A percentile compares a stretch with the other conserved stretches of the same genome.
Conservation (phyloP, 352 stramenopile species). For the Aphanomyces astaci region DNA sequence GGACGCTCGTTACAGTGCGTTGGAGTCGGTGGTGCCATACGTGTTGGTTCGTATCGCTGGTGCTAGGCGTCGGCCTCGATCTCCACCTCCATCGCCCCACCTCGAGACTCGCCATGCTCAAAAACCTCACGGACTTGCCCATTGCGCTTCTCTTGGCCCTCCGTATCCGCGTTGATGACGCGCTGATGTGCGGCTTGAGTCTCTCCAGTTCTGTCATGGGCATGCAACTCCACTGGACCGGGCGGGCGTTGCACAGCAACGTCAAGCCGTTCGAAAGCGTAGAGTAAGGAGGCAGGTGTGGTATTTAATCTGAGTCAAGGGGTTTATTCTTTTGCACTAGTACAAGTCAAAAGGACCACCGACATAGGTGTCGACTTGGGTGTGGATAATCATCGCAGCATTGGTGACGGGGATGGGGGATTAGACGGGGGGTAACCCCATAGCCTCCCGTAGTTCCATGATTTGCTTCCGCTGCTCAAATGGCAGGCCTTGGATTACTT, state of each 20-base stretch:
- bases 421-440: conserved; percentile 58
- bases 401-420: neutral
- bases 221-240: neutral
- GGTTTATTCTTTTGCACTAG: too few relatives aligned
- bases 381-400: too few relatives aligned
- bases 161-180: conserved; percentile 42
- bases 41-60: conserved; percentile 52
- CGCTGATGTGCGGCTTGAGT: conserved; percentile 36
- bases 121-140: conserved; percentile 51
- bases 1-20: conserved; percentile 16
- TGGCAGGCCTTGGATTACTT: conserved; percentile 72
- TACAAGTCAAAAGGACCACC: too few relatives aligned
- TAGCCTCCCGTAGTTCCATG: conserved; percentile 75
- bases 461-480: conserved; percentile 66
- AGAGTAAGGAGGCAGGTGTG: neutral
- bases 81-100: conserved; percentile 31
- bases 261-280: neutral
- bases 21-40: conserved; percentile 36
- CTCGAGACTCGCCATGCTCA: conserved; percentile 31
- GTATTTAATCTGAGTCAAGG: too few relatives aligned
- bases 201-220: conserved; percentile 25
- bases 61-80: conserved; percentile 46
- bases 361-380: too few relatives aligned
- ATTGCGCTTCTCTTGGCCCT: conserved; percentile 42
- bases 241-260: neutral